Evolutionary conservation across 352 stramenopile genomes (phyloP).

Genomic region (Plasmopara muralis): DNA sequence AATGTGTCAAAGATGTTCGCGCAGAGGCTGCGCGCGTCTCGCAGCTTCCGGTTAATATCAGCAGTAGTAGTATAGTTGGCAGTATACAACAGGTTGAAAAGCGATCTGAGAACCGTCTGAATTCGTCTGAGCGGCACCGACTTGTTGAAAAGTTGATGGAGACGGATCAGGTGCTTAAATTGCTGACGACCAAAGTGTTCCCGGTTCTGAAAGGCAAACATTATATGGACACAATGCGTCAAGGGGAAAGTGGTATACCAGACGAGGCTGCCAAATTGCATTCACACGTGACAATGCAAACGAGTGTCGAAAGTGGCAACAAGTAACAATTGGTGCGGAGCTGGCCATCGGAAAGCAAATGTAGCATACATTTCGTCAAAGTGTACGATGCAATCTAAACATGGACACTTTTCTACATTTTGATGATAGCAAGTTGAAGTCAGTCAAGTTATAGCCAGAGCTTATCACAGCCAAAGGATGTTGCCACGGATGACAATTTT

Average conservation of each 20-base stretch:
- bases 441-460: constrained; percentile 7
- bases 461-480: constrained; percentile 8
- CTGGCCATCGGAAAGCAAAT: too few relatives aligned
- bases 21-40: constrained; percentile 40
- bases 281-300: constrained; percentile 18
- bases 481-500: constrained; percentile 1
- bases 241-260: constrained; percentile 33
- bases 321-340: background rate
- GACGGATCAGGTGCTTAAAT: constrained; percentile 72
- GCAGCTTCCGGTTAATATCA: constrained; percentile 17
- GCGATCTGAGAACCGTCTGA: constrained; percentile 24
- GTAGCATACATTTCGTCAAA: too few relatives aligned
- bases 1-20: constrained; percentile 81
- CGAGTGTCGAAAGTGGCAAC: background rate
- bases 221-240: constrained; percentile 31
- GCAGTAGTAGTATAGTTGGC: constrained; percentile 4
- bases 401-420: too few relatives aligned
- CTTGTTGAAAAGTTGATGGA: constrained; percentile 75
- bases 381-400: too few relatives aligned
- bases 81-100: background rate
- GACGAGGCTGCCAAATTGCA: constrained; percentile 44
- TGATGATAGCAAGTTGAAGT: background rate
- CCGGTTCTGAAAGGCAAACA: constrained; percentile 35
- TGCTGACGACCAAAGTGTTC: constrained; percentile 76
- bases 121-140: constrained; percentile 44